phyloP scores from a whole-genome alignment of 768 basidiomycete species.

The Trametopsis cervina region DNA sequence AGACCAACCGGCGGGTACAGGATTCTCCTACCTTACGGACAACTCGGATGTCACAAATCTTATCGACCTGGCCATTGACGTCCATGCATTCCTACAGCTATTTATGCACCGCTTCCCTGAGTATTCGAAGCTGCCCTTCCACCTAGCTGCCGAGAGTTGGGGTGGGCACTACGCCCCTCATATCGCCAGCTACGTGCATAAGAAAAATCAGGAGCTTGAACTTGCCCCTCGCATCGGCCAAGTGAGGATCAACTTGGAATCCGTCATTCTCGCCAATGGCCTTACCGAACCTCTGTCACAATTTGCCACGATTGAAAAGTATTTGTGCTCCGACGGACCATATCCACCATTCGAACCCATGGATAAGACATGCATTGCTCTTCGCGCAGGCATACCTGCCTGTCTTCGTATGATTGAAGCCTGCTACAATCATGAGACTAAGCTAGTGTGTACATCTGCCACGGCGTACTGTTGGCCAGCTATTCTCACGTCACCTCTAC shows the following conservation, averaged over 20 bases:
- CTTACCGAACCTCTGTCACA: conserved; percentile 32
- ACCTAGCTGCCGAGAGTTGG: conserved; percentile 27
- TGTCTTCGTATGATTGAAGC: conserved; percentile 69
- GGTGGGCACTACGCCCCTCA: conserved; percentile 20
- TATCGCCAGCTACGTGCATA: conserved; percentile 13
- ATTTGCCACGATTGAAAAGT: conserved; percentile 22
- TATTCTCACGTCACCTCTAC: conserved; percentile 38
- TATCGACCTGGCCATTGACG: conserved; percentile 27
- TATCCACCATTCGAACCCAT: conserved; percentile 30
- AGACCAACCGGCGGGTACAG: conserved; percentile 34
- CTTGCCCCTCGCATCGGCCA: conserved; percentile 16
- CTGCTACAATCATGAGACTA: conserved; percentile 59
- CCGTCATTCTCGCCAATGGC: conserved; percentile 43
- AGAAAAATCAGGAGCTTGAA: conserved; percentile 13
- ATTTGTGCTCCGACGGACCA: conserved; percentile 19
- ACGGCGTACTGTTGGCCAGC: conserved; percentile 57
- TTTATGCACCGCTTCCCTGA: conserved; percentile 27
- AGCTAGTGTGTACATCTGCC: conserved; percentile 41
- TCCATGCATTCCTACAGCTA: conserved; percentile 27
- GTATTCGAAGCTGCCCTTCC: conserved; percentile 25
- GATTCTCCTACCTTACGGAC: conserved; percentile 35
- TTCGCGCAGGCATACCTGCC: conserved; percentile 59
- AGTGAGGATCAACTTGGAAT: conserved; percentile 33
- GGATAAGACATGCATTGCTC: conserved; percentile 56
- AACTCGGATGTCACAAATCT: conserved; percentile 7